phyloP scores from a whole-genome alignment of 164 flowering plant genomes.

The Amborella trichopoda region DNA sequence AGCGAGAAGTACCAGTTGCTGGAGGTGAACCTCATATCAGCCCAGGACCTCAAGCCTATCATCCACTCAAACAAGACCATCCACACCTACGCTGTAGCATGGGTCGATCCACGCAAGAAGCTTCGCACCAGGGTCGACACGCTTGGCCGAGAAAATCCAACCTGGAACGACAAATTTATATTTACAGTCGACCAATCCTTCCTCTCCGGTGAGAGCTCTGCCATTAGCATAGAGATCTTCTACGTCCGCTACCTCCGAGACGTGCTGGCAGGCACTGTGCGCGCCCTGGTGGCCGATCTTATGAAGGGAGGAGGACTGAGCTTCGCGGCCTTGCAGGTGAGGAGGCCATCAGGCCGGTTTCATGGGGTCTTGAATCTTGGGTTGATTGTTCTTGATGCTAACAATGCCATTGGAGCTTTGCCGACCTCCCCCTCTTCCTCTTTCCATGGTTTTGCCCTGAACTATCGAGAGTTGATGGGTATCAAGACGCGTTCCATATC shows the following conservation, averaged over 20 bases:
- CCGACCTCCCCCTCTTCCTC: too few relatives aligned
- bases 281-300: constrained; percentile 44
- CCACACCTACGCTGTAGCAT: constrained; percentile 70
- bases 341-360: constrained; percentile 72
- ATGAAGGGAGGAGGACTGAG: constrained; percentile 8
- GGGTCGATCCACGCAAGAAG: constrained; percentile 41
- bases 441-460: constrained; percentile 31
- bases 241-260: constrained; percentile 52
- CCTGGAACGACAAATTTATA: constrained; percentile 91
- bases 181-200: constrained; percentile 51
- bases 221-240: constrained; percentile 63
- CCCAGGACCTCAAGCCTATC: constrained; percentile 49
- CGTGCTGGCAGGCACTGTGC: constrained; percentile 57
- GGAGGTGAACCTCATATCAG: constrained; percentile 90
- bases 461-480: constrained; percentile 48
- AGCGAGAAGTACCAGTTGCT: too few relatives aligned
- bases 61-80: constrained; percentile 30
- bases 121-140: constrained; percentile 59
- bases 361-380: constrained; percentile 69
- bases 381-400: constrained; percentile 1
- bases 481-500: too few relatives aligned
- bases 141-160: constrained; percentile 61
- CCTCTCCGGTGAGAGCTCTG: constrained; percentile 58
- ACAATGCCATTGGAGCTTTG: neutral
- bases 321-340: constrained; percentile 63